Evolutionary conservation across 164 flowering plant genomes (phyloP).

Genomic region (Taxillus chinensis): DNA sequence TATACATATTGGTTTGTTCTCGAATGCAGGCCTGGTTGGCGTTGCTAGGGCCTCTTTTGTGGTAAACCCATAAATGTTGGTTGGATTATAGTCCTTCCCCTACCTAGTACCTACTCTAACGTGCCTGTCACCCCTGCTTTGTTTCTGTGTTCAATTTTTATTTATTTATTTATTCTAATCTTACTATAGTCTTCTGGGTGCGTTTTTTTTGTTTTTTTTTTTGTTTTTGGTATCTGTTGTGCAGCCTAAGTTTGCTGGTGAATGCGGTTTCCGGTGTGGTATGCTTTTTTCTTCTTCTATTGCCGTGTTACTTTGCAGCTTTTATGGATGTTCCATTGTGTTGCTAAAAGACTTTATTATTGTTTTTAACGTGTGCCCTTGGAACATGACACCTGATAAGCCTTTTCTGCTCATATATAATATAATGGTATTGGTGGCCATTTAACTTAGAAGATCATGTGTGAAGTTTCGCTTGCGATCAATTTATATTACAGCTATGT

Average conservation of each 20-base stretch:
- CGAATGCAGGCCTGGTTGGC: conserved; percentile 45
- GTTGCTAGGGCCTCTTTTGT: conserved; percentile 38
- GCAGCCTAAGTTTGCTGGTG: conserved; percentile 54
- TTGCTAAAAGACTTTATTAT: not conserved
- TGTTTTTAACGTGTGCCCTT: no score
- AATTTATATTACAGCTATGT: no score
- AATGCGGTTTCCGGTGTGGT: conserved; percentile 53
- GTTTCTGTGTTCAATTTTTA: not conserved
- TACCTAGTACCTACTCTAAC: no score
- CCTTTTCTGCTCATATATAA: no score
- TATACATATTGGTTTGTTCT: not conserved
- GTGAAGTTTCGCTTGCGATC: no score
- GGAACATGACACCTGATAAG: no score
- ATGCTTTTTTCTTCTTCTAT: conserved; percentile 12
- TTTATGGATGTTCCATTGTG: not conserved
- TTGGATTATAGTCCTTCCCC: not conserved
- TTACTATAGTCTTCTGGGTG: not conserved
- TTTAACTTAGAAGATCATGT: no score
- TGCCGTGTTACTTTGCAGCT: not conserved
- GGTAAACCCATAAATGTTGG: conserved; percentile 20
- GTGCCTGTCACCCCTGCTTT: not conserved
- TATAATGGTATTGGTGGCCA: no score
- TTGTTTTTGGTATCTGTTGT: conserved; percentile 2
- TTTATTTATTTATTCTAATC: not conserved
- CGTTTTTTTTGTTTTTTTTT: no score